Base-by-base conservation (phyloP, 208 protist genomes). In the Kentomonas sorsogonicus region DNA sequence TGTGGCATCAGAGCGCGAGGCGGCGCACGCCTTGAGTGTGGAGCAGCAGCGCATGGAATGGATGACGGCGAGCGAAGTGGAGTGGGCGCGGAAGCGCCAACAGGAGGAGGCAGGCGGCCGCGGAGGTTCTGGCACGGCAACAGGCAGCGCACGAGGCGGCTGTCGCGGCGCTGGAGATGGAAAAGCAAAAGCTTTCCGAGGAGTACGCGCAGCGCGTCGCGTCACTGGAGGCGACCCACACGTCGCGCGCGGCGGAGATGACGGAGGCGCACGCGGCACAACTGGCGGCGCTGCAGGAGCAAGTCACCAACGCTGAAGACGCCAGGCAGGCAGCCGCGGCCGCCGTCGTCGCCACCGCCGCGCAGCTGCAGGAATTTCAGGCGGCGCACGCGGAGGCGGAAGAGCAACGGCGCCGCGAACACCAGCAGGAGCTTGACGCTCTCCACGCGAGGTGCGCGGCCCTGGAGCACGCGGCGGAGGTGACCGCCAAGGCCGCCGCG, bases 381-480 rank as follows among this genome's bases (percentile, higher is more conserved):
- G 41, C 46, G 1, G 46, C 48, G 3, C 51, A 51, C 26, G 39
- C 16, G 38, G n/a, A 23, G 25, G 33, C 43, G 2, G 43, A 25
- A 15, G 26, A 16, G 4, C 22, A 3, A 18, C 13, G n/a, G 13
- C 33, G 38, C 15, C 29, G 9, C 10, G 52, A 38, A 30, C 34
- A 58, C 11, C 11, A 38, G 20, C 41, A 54, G n/a, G n/a, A 56
- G 34, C 18, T 54, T n/a, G 16, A 40, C 3, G 33, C 41, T 36
- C 40, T 63, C 15, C 56, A 26, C 13, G 34, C 36, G 15, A n/a
- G 7, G 18, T 41, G 44, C 36, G 22, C 41, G 7, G 40, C 47
- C 26, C 54, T 60, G n/a, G n/a, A 60, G 41, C 3, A 34, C 9
- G n/a, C 38, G 0, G 16, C 38, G 22, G n/a, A 16, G 31, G 0